Evolutionary conservation across 2,329 filamentous ascomycete species (phyloP), one percentile per base, ranked within the genome.

Genomic region (Aspergillus glaucus): DNA sequence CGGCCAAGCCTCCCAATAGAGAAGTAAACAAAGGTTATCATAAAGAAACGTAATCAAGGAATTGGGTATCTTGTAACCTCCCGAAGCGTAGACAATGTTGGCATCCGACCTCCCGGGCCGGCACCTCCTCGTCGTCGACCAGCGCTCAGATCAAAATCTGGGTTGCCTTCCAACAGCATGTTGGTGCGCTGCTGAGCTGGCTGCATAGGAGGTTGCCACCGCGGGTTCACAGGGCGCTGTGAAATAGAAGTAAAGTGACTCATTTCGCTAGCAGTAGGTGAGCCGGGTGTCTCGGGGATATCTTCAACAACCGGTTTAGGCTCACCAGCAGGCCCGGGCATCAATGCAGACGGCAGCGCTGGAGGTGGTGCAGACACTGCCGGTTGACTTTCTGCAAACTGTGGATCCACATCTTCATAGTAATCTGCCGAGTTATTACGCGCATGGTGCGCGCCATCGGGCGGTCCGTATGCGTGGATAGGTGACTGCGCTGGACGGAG

Each of bases 351-450:
- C n/a, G 65, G 70, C 46, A 67, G 52, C 39, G 51, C 60, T 34
- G 52, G 55, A 12, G 15, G 37, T 22, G 37, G 10, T 21, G 37
- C 37, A 54, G 49, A 56, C 53, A 45, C 56, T 50, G 54, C 56
- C 44, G 62, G 57, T 37, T 66, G 59, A 40, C 60, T 54, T 49
- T 81, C 78, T 30, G 83, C 86, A 62, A 96, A 97, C 49, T 84
- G 87, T 41, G 92, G 90, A 56, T 95, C 90, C 10, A 95, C 82
- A 65, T 97, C 92, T 75, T 97, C 93, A 63, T 94, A 95, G 70
- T 97, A 97, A 53, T 79, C 71, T 9, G 12, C 10, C 22, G 41
- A 43, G 24, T 28, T 4, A 58, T 53, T 17, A 57, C 63, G 61
- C 19, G 49, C 48, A 6, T 57, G 48, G 19, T 53, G 58, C 56